Evolutionary conservation across 495 filamentous ascomycete species (phyloP), one percentile per base, ranked within the genome.

Genomic region (Xylaria sp.): DNA sequence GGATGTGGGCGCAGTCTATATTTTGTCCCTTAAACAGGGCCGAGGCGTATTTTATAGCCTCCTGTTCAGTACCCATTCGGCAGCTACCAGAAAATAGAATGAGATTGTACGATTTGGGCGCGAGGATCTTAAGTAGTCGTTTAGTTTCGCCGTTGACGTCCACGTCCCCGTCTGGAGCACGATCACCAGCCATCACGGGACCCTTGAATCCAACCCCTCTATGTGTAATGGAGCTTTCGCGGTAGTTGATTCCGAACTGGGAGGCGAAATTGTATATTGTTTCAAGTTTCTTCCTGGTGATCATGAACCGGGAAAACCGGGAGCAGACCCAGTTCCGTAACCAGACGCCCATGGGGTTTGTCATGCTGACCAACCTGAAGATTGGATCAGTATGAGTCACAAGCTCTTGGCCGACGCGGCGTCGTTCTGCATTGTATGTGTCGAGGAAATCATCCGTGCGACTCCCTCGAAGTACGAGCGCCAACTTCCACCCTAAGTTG

Each of bases 401-500:
- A 44, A 63, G 61, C 0, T 63, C 41, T 44, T 63, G 21, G 14
- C 35, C 61, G 21, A 63, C 26, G 7, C 7, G 61, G 6, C 40
- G 61, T 37, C 65, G 65, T 21, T 67, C 65, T 21, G 40, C 29
- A n/a, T 67, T 52, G 50, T 40, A 67, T 1, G 72, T 82, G 19
- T 78, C 66, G 0, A 82, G 74, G 19, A 82, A 53, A 1, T 57
- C 61, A 3, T 75, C 71, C 0, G 17, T 14, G 4, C 46, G 53
- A 19, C 72, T 46, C 0, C 53, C 64, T 1, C 48, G 46, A 26
- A 84, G 44, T 0, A 91, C 90, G 44, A 86, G 78, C 1, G 86
- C 85, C 33, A 94, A 81, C 78, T 94, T 94, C 91, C 92, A 93
- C 29, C 89, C 91, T 1, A 93, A 85, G 64, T 93, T 93, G 77